These are phyloP conservation scores for Hypoxylon sp. DNA, from an alignment of 2,329 filamentous ascomycete species.

Conservation along the genomic window DNA sequence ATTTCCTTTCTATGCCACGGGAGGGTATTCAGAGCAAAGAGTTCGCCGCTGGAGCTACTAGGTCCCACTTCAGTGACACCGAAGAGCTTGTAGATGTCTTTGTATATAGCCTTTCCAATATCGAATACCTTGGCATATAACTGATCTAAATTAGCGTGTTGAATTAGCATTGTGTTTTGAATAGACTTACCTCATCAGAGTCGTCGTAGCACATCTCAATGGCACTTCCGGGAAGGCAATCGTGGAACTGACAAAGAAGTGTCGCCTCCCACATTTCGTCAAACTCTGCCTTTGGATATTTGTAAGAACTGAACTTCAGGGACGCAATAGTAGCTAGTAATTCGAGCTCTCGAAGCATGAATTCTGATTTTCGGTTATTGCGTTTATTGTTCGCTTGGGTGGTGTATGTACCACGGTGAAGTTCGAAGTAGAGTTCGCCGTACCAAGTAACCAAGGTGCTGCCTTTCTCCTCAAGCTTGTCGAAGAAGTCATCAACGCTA, in stretches of 20 bases:
- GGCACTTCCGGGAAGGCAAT: conserved; percentile 92
- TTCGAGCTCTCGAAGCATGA: conserved; percentile 88
- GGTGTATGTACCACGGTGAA: conserved; percentile 97
- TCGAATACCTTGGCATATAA: conserved; percentile 87
- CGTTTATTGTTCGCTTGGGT: conserved; percentile 98
- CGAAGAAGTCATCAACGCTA: conserved; percentile 95
- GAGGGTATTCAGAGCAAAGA: conserved; percentile 83
- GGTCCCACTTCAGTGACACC: conserved; percentile 67
- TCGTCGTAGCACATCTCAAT: conserved; percentile 99
- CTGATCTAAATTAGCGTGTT: conserved; percentile 51
- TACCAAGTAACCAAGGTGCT: conserved; percentile 93
- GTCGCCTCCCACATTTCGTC: conserved; percentile 96
- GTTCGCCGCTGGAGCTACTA: conserved; percentile 57
- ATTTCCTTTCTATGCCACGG: conserved; percentile 86
- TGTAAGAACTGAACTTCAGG: conserved; percentile 78
- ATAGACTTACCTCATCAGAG: conserved; percentile 76
- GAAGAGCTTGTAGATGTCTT: conserved; percentile 76
- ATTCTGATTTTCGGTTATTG: conserved; percentile 89
- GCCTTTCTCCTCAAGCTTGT: conserved; percentile 82
- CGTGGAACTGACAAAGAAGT: conserved; percentile 95
- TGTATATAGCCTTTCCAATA: conserved; percentile 78
- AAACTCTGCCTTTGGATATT: conserved; percentile 93
- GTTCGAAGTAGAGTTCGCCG: conserved; percentile 96
- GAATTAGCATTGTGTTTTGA: not conserved
- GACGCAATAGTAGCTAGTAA: conserved; percentile 88